Base-by-base conservation (phyloP, 768 basidiomycete species). In the Calocybe gangraenosa region DNA sequence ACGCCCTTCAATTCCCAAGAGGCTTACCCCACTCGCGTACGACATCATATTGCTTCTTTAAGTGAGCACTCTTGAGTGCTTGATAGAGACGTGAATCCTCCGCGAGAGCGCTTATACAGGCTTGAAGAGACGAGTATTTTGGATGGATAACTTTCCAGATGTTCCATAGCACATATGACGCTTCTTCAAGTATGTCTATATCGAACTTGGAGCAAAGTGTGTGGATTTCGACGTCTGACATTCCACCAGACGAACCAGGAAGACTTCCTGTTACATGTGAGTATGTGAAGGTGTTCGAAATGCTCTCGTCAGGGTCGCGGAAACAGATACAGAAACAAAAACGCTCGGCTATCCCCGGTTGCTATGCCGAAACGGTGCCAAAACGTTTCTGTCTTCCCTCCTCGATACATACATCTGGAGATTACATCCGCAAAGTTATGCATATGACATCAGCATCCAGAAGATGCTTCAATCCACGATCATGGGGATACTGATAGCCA, bases 131-230 rank as follows among this genome's bases (percentile, higher is more conserved):
- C 14, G 66, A 58, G 42, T 62, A 65, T 32, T 41, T 46, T 1
- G 63, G 52, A 40, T 60, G 50, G 33, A 52, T 56, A 35, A 57
- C 53, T 39, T 56, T 61, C 66, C 69, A 71, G 37, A 73, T 58
- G 43, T 62, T 54, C 67, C 69, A 71, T 14, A 73, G 59, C 21
- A 71, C 50, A 41, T 62, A 63, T 0, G 68, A 67, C 1, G 71
- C 71, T 46, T 70, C 69, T 55, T 71, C 69, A 3, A 58, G 58
- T 17, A 66, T 54, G 15, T 66, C 51, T 13, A 67, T 52, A 58
- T 71, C 58, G 55, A 68, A 67, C 51, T 62, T 68, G 3, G 65
- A 59, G 38, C 58, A 51, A n/a, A 48, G 43, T 11, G 53, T 40
- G 37, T 56, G 49, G 20, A 70, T 64, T 43, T 67, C 59, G 36